Base-by-base conservation (phyloP, 345 rosid species). In the Cochlearia excelsa region DNA sequence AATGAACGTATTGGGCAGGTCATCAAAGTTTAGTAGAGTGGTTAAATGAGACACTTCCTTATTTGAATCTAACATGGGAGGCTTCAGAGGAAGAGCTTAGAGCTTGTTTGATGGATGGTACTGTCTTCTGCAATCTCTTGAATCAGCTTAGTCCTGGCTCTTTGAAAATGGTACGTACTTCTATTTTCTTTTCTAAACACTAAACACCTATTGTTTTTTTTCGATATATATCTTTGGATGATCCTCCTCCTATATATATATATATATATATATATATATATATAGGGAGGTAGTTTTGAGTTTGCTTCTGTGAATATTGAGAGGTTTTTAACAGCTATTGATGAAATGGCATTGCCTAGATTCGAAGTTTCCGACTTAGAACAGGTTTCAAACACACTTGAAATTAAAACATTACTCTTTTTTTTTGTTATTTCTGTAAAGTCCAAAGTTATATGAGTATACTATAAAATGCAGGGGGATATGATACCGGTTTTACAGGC, bases 311-410 rank as follows among this genome's bases (percentile, higher is more conserved):
- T 80, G 63, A 78, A 77, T 71, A 77, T 83, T 57, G 77, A 68
- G 16, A 74, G 64, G 68, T 88, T 92, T 75, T 75, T 86, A 52
- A 69, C 78, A 23, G 66, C 71, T 33, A 67, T 88, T 83, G 90
- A 83, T 68, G 81, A 84, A 38, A 8, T 82, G 74, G 87, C 87
- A 62, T 70, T 86, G 44, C 84, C 88, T n/a, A 72, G 74, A 54
- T 86, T 92, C 65, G 83, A 84, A 50, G 57, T 76, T 37, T 70
- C 81, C 30, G 90, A 92, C 64, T 71, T 92, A 54, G 83, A 88
- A 71, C 88, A 84, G 98, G 98, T 92, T 54, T 9, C 75, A 80
- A 49, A 64, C n/a, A n/a, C n/a, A n/a, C n/a, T n/a, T n/a, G n/a
- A n/a, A n/a, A n/a, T n/a, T n/a, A n/a, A n/a, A n/a, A n/a, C n/a